Percentiles rank a stretch among this genome's conserved stretches.
These are phyloP conservation scores for Tetraselmis striata DNA, from an alignment of 139 green algal genomes.

Conservation along the genomic window DNA sequence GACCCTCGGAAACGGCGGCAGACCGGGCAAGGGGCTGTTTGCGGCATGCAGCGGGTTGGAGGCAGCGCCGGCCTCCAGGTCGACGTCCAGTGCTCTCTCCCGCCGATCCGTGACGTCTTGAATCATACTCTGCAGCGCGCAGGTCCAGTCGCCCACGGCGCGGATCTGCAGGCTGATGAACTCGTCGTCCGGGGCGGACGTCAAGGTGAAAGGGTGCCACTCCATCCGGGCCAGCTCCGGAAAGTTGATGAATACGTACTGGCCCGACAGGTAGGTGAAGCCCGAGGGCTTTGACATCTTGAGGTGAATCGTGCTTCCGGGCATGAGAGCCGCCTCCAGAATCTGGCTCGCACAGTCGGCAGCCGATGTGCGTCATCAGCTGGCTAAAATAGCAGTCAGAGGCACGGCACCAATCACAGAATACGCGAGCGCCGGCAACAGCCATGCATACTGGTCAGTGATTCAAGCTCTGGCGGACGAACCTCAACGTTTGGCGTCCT, in stretches of 20 bases:
- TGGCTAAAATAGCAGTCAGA: too few relatives aligned
- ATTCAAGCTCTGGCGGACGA: neutral
- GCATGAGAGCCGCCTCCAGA: neutral
- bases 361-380: too few relatives aligned
- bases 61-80: neutral
- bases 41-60: neutral
- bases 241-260: conserved; percentile 30
- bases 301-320: neutral
- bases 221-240: neutral
- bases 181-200: neutral
- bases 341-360: too few relatives aligned
- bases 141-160: neutral
- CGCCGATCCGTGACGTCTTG: neutral
- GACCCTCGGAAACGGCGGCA: neutral
- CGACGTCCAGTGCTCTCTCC: neutral
- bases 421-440: neutral
- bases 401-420: neutral
- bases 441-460: neutral
- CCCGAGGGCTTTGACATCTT: conserved; percentile 7
- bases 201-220: neutral
- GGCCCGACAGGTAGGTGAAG: conserved; percentile 14
- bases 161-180: neutral
- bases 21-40: neutral
- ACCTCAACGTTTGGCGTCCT: neutral
- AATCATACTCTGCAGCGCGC: neutral